A percentile compares a stretch with the other conserved stretches of the same genome.
These are phyloP conservation scores for Aspergillus steynii DNA, from an alignment of 495 filamentous ascomycete species.

Conservation along the genomic window DNA sequence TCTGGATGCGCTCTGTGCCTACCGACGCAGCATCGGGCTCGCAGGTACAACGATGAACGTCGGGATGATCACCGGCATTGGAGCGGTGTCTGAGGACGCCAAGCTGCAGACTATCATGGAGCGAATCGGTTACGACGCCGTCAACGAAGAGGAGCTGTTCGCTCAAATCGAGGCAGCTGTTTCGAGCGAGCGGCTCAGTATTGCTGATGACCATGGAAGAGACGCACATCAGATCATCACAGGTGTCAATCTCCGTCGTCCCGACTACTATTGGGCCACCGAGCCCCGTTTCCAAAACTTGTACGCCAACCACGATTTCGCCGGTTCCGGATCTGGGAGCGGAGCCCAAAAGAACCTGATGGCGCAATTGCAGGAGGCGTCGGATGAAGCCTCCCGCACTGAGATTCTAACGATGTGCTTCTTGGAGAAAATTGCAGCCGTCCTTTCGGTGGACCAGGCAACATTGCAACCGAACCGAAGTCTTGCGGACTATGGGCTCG, in stretches of 20 bases:
- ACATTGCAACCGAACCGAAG: slow-evolving; percentile 9
- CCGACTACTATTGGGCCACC: slow-evolving; percentile 23
- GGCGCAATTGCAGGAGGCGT: background rate
- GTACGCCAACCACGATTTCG: background rate
- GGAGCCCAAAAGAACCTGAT: slow-evolving; percentile 2
- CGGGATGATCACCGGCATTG: slow-evolving; percentile 2
- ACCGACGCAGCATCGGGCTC: slow-evolving; percentile 23
- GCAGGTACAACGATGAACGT: slow-evolving; percentile 35
- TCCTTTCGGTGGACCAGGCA: slow-evolving; percentile 25
- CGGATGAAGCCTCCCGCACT: background rate
- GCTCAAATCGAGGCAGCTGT: slow-evolving; percentile 32
- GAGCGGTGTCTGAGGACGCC: background rate
- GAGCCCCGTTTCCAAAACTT: slow-evolving; percentile 19
- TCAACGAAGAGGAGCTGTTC: slow-evolving; percentile 21
- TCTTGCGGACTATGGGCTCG: slow-evolving; percentile 16
- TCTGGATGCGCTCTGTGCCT: slow-evolving; percentile 32
- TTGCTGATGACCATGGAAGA: background rate
- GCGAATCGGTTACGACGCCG: background rate
- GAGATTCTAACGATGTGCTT: background rate
- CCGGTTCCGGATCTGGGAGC: background rate
- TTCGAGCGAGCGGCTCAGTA: slow-evolving; percentile 4
- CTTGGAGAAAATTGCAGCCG: slow-evolving; percentile 3
- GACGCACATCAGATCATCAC: slow-evolving; percentile 25
- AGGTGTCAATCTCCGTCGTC: slow-evolving; percentile 20
- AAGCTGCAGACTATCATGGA: background rate